Evolutionary conservation across 176 grass and related monocot species (phyloP).

Genomic region (Juncus inflexus): DNA sequence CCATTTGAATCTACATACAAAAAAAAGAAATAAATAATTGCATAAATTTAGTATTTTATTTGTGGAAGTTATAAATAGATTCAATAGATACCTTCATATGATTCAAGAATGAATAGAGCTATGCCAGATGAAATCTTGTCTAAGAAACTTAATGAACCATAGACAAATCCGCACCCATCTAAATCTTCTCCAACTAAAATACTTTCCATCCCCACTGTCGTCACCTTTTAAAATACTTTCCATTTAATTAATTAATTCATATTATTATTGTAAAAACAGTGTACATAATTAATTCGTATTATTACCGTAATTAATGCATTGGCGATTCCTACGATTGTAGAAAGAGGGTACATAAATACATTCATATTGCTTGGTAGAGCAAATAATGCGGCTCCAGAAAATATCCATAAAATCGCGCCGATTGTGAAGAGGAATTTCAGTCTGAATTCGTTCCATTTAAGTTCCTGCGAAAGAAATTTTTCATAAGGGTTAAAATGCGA

Average conservation of each 20-base stretch:
- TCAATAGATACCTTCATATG: constrained; percentile 76
- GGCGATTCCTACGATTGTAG: constrained; percentile 62
- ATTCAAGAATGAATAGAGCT: constrained; percentile 75
- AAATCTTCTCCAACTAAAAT: constrained; percentile 88
- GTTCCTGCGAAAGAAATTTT: constrained; percentile 49
- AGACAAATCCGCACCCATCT: constrained; percentile 85
- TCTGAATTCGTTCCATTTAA: constrained; percentile 69
- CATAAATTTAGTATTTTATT: background rate
- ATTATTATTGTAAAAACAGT: too few species aligned
- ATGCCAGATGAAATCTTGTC: constrained; percentile 91
- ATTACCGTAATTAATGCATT: constrained; percentile 95
- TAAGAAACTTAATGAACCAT: constrained; percentile 89
- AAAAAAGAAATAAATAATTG: constrained; percentile 2
- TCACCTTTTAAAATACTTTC: constrained; percentile 39
- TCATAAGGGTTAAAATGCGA: constrained; percentile 14
- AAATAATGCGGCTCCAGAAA: constrained; percentile 80
- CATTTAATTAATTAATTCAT: too few species aligned
- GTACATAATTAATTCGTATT: background rate
- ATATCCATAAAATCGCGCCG: constrained; percentile 90
- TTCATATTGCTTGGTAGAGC: constrained; percentile 64
- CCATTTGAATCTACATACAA: background rate
- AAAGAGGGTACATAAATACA: constrained; percentile 68
- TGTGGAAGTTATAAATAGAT: constrained; percentile 17
- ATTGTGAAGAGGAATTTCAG: constrained; percentile 70
- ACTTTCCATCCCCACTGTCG: constrained; percentile 95